phyloP scores from a whole-genome alignment of 768 basidiomycete species.

The Coprinopsis cinerea region DNA sequence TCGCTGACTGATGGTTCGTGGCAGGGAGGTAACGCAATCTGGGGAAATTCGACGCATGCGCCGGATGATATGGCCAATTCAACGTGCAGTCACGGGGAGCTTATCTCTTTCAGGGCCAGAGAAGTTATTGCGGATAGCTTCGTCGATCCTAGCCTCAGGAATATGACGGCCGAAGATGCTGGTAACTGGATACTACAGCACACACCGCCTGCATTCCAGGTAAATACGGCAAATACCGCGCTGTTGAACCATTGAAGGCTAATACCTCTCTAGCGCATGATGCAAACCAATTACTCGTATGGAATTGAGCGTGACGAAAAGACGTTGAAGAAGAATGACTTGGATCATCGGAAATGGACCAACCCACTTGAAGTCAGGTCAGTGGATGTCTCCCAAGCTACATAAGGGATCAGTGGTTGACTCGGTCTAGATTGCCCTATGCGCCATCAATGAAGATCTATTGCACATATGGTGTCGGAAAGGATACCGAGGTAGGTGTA shows the following conservation, averaged over 20 bases:
- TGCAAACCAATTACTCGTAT: conserved; percentile 79
- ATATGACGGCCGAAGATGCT: conserved; percentile 77
- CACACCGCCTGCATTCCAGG: conserved; percentile 79
- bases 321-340: conserved; percentile 56
- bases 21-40: conserved; percentile 79
- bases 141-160: conserved; percentile 24
- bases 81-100: conserved; percentile 67
- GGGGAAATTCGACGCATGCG: conserved; percentile 72
- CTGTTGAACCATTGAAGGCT: background rate
- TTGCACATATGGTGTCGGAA: conserved; percentile 93
- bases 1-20: no score
- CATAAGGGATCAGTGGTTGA: background rate
- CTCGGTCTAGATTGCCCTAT: conserved; percentile 56
- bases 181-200: conserved; percentile 76
- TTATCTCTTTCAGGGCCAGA: conserved; percentile 69
- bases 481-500: conserved; percentile 77
- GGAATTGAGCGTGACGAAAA: conserved; percentile 78
- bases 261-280: conserved; percentile 57
- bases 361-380: conserved; percentile 84
- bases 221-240: conserved; percentile 19
- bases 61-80: conserved; percentile 66
- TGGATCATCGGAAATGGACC: conserved; percentile 82
- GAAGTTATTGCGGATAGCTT: conserved; percentile 21
- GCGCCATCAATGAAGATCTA: conserved; percentile 91
- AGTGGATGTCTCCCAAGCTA: no score